A percentile compares a stretch with the other conserved stretches of the same genome.
phyloP scores from a whole-genome alignment of 1,284 basidiomycete genomes.

The Phaffia rhodozyma region DNA sequence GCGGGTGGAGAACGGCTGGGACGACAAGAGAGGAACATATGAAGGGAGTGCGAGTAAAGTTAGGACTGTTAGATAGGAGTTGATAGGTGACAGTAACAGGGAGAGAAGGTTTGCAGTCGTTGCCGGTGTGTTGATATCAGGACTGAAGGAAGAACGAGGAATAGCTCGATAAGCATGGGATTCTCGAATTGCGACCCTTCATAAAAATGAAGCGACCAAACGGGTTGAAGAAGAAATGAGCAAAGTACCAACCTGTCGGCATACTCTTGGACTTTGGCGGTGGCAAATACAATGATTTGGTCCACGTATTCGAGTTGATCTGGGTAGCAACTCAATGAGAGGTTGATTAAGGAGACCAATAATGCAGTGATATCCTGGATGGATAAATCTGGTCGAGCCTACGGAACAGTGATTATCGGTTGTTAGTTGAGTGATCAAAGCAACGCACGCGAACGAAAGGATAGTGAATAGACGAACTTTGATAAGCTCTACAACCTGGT shows the following conservation, averaged over 20 bases:
- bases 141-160: slow-evolving; percentile 38
- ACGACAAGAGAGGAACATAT: slow-evolving; percentile 65
- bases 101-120: slow-evolving; percentile 80
- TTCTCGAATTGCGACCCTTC: no score
- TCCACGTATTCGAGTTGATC: slow-evolving; percentile 90
- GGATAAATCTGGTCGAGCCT: slow-evolving; percentile 87
- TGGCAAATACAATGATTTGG: slow-evolving; percentile 77
- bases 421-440: slow-evolving; percentile 10
- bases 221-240: neutral
- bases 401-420: slow-evolving; percentile 1
- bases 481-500: slow-evolving; percentile 91
- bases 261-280: slow-evolving; percentile 71
- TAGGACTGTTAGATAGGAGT: slow-evolving; percentile 83
- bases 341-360: slow-evolving; percentile 79
- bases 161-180: neutral
- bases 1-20: slow-evolving; percentile 76
- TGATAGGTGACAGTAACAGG: slow-evolving; percentile 78
- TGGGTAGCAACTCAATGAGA: slow-evolving; percentile 88
- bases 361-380: slow-evolving; percentile 92
- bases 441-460: neutral
- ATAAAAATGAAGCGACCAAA: neutral
- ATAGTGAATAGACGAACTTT: slow-evolving; percentile 47
- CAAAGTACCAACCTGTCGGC: slow-evolving; percentile 49
- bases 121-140: slow-evolving; percentile 73
- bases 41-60: slow-evolving; percentile 83